Conservation (phyloP, 495 filamentous ascomycete species). For the Aspergillus avenaceus region DNA sequence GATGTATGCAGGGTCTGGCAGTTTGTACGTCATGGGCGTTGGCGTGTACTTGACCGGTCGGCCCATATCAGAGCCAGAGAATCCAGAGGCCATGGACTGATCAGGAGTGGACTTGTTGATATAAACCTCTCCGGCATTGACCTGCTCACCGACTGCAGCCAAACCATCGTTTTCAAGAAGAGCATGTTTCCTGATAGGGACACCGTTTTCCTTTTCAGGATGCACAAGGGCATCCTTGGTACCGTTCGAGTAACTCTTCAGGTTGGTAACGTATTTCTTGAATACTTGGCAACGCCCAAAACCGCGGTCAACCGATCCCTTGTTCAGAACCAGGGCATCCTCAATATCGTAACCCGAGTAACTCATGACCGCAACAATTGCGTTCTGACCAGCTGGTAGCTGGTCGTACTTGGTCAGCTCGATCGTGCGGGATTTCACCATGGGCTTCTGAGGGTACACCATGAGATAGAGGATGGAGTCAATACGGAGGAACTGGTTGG, state of each 20-base stretch:
- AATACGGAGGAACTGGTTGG: conserved; percentile 94
- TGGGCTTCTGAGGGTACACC: conserved; percentile 95
- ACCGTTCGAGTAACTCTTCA: conserved; percentile 79
- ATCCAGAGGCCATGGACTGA: conserved; percentile 59
- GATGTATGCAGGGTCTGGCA: conserved; percentile 79
- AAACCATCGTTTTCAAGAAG: conserved; percentile 76
- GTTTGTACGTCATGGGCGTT: conserved; percentile 73
- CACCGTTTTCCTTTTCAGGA: conserved; percentile 54
- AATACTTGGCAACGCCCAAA: conserved; percentile 97
- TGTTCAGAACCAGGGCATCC: conserved; percentile 95
- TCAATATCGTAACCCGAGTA: conserved; percentile 99
- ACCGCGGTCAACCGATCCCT: conserved; percentile 87
- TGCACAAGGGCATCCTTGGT: conserved; percentile 68
- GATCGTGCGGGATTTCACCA: conserved; percentile 95
- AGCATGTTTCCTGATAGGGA: conserved; percentile 65
- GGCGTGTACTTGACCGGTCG: conserved; percentile 56
- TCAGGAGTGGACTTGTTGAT: conserved; percentile 81
- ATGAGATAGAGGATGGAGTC: conserved; percentile 94
- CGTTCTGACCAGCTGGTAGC: conserved; percentile 92
- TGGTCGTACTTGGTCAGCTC: conserved; percentile 97
- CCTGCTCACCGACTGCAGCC: conserved; percentile 72
- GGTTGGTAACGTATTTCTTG: conserved; percentile 73
- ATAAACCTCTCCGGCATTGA: conserved; percentile 73
- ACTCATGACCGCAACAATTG: conserved; percentile 97
- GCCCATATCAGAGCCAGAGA: conserved; percentile 59